phyloP scores from a whole-genome alignment of 73 alveolate species.

The Breviolum minutum region DNA sequence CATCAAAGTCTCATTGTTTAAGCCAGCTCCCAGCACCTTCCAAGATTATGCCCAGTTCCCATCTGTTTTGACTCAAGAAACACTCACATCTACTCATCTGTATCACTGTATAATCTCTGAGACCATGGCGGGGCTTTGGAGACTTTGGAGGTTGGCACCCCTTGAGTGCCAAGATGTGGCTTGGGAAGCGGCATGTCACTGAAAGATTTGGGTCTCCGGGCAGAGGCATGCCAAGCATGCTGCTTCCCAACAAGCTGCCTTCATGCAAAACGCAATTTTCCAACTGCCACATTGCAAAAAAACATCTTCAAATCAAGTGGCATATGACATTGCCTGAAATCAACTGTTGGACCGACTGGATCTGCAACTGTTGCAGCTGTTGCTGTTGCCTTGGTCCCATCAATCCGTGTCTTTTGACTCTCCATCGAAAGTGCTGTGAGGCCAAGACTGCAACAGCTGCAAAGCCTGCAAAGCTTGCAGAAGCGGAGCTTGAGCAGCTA shows the following conservation, averaged over 20 bases:
- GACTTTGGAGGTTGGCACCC: conserved; percentile 1
- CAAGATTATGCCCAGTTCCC: neutral
- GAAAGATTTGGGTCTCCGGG: neutral
- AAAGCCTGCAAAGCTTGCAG: conserved; percentile 60
- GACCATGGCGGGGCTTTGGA: neutral
- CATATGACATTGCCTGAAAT: conserved; percentile 9
- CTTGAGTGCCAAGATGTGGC: neutral
- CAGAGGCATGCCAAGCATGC: conserved; percentile 12
- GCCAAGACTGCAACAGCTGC: conserved; percentile 46
- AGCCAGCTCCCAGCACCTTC: neutral
- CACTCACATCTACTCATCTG: too few relatives aligned
- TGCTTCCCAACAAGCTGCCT: conserved; percentile 36
- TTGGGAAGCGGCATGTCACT: neutral
- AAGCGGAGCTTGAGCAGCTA: conserved; percentile 40
- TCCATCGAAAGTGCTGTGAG: neutral
- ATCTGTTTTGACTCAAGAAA: too few relatives aligned
- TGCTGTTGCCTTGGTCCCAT: conserved; percentile 74
- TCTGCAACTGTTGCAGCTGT: conserved; percentile 69
- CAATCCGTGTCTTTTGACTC: too few relatives aligned
- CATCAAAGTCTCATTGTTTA: conserved; percentile 63
- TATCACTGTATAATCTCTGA: neutral
- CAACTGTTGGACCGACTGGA: conserved; percentile 74
- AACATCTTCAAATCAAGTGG: neutral
- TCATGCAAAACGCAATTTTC: neutral
- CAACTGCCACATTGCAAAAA: neutral